Evolutionary conservation across 2,329 filamentous ascomycete species (phyloP).

Genomic region (Aspergillus fijiensis): DNA sequence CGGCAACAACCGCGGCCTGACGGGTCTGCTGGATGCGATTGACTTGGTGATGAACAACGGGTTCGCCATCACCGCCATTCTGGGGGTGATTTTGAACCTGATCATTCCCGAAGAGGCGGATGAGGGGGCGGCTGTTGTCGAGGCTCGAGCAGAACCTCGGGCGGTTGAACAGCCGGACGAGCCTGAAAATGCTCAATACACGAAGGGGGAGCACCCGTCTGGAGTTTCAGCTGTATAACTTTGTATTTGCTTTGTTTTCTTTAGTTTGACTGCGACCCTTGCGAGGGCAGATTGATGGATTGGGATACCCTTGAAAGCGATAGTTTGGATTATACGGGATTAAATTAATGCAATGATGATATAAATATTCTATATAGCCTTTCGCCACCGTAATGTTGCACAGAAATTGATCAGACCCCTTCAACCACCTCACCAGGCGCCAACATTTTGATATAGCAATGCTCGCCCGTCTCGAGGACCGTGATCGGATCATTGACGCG

Average conservation of each 20-base stretch:
- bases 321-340: background rate
- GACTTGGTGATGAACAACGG: slow-evolving; percentile 67
- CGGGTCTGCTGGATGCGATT: slow-evolving; percentile 53
- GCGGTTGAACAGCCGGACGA: slow-evolving; percentile 8
- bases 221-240: background rate
- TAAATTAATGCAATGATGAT: background rate
- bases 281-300: background rate
- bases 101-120: slow-evolving; percentile 73
- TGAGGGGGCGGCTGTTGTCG: slow-evolving; percentile 49
- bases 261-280: background rate
- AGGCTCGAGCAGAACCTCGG: slow-evolving; percentile 24
- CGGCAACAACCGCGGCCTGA: slow-evolving; percentile 66
- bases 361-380: background rate
- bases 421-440: slow-evolving; percentile 34
- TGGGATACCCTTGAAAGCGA: background rate
- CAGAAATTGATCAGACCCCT: slow-evolving; percentile 21
- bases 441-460: slow-evolving; percentile 46
- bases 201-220: background rate
- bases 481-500: slow-evolving; percentile 41
- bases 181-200: background rate
- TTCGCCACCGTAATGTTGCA: background rate
- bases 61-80: slow-evolving; percentile 64
- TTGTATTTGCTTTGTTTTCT: background rate
- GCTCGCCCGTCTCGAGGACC: slow-evolving; percentile 44
- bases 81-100: slow-evolving; percentile 73